Evolutionary conservation across 805 yeast genomes (phyloP).

Genomic region (Metschnikowia proteae): DNA sequence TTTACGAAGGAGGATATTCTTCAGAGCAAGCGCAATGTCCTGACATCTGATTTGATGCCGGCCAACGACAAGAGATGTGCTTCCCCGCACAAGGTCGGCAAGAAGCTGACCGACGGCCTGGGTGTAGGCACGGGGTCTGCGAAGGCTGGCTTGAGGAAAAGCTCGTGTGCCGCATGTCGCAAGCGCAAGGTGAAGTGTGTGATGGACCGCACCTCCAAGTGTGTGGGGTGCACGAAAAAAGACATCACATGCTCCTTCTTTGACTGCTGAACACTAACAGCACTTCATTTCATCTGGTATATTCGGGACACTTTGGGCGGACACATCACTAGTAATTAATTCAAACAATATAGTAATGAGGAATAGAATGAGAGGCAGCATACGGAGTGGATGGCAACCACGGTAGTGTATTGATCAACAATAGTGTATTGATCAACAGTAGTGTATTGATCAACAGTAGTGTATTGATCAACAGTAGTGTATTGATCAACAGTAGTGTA

Average conservation of each 20-base stretch:
- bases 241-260: slow-evolving; percentile 30
- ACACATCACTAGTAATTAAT: not conserved
- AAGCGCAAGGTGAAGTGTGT: slow-evolving; percentile 44
- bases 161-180: slow-evolving; percentile 39
- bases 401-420: no score
- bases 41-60: not conserved
- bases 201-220: slow-evolving; percentile 27
- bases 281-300: slow-evolving; percentile 4
- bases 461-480: no score
- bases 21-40: slow-evolving; percentile 26
- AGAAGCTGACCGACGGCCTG: slow-evolving; percentile 8
- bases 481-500: no score
- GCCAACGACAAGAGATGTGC: slow-evolving; percentile 5
- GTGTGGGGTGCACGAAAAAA: slow-evolving; percentile 41
- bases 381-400: no score
- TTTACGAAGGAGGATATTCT: slow-evolving; percentile 60
- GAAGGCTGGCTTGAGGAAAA: slow-evolving; percentile 24
- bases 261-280: not conserved
- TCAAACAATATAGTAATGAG: not conserved
- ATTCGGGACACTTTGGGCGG: not conserved
- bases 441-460: no score
- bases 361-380: no score
- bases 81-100: slow-evolving; percentile 12
- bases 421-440: no score
- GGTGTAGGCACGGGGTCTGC: not conserved